Percentiles rank a stretch among this genome's conserved stretches.
Conservation (phyloP, 257 asterid species). For the Solanum commersonii region DNA sequence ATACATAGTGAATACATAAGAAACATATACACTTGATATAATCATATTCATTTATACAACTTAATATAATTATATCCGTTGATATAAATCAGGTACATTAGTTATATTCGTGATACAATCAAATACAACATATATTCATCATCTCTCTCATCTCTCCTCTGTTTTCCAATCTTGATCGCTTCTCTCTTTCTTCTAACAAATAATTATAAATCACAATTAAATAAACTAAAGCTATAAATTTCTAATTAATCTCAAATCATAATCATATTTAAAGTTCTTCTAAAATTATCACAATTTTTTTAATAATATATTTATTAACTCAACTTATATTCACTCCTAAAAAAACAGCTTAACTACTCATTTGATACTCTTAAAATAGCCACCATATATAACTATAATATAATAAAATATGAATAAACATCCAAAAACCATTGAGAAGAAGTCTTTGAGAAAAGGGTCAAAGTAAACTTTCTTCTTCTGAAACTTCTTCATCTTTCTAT, state of each 20-base stretch:
- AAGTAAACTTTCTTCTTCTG: not conserved
- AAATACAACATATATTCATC: no score
- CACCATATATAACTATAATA: not conserved
- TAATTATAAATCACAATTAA: no score
- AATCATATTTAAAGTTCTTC: no score
- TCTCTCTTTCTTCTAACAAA: not conserved
- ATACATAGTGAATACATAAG: no score
- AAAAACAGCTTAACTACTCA: not conserved
- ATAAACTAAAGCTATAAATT: no score
- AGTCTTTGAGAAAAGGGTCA: not conserved
- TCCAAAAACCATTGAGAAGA: not conserved
- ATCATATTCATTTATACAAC: not conserved
- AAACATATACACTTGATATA: no score
- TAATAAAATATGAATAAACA: not conserved
- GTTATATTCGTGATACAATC: no score
- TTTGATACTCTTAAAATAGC: not conserved
- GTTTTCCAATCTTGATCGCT: accelerated
- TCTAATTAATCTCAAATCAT: no score
- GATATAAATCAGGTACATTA: no score
- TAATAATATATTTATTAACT: not conserved
- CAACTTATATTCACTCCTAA: not conserved
- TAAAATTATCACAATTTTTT: no score
- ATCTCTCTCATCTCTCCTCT: not conserved
- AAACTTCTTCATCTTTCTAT: not conserved
- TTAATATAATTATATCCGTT: no score